A percentile compares a stretch with the other conserved stretches of the same genome.
Conservation (phyloP, 1,284 basidiomycete species). For the Cerioporus squamosus region DNA sequence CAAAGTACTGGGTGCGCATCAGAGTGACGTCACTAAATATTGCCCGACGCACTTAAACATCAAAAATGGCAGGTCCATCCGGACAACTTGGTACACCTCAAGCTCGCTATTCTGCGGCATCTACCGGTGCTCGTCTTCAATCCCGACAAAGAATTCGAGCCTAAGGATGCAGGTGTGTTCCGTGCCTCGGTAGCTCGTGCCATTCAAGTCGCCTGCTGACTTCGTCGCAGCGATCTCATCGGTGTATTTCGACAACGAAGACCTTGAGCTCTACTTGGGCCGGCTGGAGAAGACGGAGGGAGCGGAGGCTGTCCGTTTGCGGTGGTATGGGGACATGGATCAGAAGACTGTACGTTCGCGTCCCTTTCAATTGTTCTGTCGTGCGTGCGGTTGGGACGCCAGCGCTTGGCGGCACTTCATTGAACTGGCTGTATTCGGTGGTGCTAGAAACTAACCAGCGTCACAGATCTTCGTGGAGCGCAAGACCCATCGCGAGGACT, state of each 20-base stretch:
- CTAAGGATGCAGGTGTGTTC: conserved; percentile 81
- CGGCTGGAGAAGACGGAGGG: conserved; percentile 98
- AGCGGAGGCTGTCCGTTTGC: conserved; percentile 93
- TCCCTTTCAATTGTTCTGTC: not conserved
- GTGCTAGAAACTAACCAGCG: no score
- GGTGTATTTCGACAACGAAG: conserved; percentile 94
- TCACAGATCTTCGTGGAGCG: conserved; percentile 94
- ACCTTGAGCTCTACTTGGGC: conserved; percentile 97
- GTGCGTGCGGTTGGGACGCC: no score
- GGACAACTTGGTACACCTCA: conserved; percentile 95
- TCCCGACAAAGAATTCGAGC: conserved; percentile 91
- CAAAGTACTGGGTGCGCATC: conserved; percentile 94
- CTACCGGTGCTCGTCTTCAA: conserved; percentile 97
- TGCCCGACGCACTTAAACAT: not conserved
- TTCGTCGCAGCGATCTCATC: conserved; percentile 73
- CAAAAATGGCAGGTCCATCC: conserved; percentile 72
- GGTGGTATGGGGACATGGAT: conserved; percentile 97
- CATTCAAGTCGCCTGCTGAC: no score
- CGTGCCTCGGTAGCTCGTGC: not conserved
- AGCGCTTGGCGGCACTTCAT: no score
- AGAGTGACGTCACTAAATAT: not conserved
- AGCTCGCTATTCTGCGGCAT: conserved; percentile 92
- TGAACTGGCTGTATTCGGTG: no score
- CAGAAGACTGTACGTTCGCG: conserved; percentile 66
- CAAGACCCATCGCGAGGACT: conserved; percentile 98